Conservation (phyloP, 1,139 yeast species). For the Nematodospora anomalae region DNA sequence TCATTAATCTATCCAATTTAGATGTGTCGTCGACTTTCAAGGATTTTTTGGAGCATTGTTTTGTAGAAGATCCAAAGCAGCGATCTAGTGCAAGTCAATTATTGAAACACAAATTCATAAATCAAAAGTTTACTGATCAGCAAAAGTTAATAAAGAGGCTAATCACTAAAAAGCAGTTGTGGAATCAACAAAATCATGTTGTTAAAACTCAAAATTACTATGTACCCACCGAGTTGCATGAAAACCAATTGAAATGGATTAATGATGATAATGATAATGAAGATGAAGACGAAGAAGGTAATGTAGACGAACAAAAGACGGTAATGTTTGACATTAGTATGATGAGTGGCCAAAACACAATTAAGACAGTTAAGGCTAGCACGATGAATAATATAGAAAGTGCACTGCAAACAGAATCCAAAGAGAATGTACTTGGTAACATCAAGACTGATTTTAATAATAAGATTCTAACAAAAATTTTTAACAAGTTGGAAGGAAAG, state of each 20-base stretch:
- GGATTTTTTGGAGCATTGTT: constrained; percentile 66
- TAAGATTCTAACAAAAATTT: constrained; percentile 35
- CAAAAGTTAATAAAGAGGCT: constrained; percentile 29
- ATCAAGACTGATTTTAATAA: constrained; percentile 36
- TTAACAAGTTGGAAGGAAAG: constrained; percentile 35
- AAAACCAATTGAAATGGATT: constrained; percentile 39
- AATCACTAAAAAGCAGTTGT: constrained; percentile 38
- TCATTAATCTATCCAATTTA: constrained; percentile 30
- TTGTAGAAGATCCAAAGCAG: constrained; percentile 57
- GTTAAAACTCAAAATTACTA: constrained; percentile 35
- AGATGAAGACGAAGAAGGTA: constrained; percentile 10
- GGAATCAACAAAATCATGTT: constrained; percentile 46
- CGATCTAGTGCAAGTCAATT: constrained; percentile 61
- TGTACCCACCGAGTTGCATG: constrained; percentile 39
- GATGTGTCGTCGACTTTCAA: constrained; percentile 31
- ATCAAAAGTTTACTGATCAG: constrained; percentile 15
- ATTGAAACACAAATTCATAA: constrained; percentile 60
- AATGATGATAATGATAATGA: constrained; percentile 20
- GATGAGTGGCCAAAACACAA: neutral
- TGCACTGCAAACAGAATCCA: neutral
- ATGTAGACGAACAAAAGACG: constrained; percentile 11
- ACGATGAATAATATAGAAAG: neutral
- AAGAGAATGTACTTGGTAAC: constrained; percentile 26
- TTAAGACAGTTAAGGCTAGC: neutral
- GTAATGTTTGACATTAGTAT: constrained; percentile 39